phyloP scores from a whole-genome alignment of 2,329 filamentous ascomycete species.

The Aureobasidium sp. region DNA sequence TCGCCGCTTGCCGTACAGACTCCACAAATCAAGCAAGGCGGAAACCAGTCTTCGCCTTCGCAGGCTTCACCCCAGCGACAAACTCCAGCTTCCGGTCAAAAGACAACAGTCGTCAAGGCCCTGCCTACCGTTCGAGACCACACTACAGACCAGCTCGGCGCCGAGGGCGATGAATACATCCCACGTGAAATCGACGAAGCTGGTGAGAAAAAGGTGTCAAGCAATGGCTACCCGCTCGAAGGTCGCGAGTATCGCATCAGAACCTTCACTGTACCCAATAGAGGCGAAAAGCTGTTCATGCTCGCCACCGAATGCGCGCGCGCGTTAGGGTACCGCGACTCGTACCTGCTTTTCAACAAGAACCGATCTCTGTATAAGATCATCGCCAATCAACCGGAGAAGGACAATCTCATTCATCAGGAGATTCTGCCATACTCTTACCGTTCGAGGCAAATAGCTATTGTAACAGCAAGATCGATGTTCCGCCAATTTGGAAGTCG shows the following conservation, averaged over 20 bases:
- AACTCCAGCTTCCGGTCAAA: slow-evolving; percentile 58
- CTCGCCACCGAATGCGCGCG: slow-evolving; percentile 94
- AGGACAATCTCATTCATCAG: slow-evolving; percentile 90
- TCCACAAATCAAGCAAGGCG: slow-evolving; percentile 46
- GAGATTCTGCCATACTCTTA: slow-evolving; percentile 97
- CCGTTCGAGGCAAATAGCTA: slow-evolving; percentile 94
- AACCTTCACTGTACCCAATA: slow-evolving; percentile 85
- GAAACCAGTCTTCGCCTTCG: slow-evolving; percentile 46
- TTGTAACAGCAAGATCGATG: slow-evolving; percentile 96
- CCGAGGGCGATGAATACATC: slow-evolving; percentile 87
- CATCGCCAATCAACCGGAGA: slow-evolving; percentile 90
- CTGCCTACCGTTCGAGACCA: slow-evolving; percentile 93
- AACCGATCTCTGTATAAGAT: slow-evolving; percentile 96
- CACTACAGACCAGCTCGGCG: slow-evolving; percentile 88
- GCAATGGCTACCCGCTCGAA: slow-evolving; percentile 73
- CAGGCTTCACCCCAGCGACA: slow-evolving; percentile 65
- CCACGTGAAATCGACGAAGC: slow-evolving; percentile 87
- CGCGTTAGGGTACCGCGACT: slow-evolving; percentile 88
- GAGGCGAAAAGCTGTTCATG: slow-evolving; percentile 96
- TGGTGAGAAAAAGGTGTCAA: slow-evolving; percentile 87
- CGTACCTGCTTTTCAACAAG: slow-evolving; percentile 98
- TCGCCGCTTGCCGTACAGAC: slow-evolving; percentile 45
- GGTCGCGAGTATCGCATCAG: slow-evolving; percentile 84
- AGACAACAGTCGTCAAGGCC: slow-evolving; percentile 76
- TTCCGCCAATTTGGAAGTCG: slow-evolving; percentile 96